These are phyloP conservation scores for Eucalyptus regnans DNA, from an alignment of 345 rosid species.

Conservation along the genomic window DNA sequence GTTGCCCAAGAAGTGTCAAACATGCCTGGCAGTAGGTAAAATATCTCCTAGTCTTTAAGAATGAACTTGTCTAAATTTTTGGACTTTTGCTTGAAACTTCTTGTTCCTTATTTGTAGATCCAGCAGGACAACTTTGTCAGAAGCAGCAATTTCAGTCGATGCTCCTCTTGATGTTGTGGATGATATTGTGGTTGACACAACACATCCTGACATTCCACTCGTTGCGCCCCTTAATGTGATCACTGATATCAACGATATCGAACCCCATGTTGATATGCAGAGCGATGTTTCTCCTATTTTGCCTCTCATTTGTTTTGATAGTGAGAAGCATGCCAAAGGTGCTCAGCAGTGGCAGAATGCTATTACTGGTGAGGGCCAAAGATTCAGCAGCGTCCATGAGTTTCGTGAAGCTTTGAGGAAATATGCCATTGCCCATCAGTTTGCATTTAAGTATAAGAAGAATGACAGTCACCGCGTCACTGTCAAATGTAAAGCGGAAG, in stretches of 20 bases:
- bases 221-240: slow-evolving; percentile 22
- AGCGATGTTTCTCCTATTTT: slow-evolving; percentile 40
- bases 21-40: slow-evolving; percentile 83
- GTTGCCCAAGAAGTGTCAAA: slow-evolving; percentile 50
- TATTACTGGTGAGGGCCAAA: slow-evolving; percentile 86
- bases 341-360: slow-evolving; percentile 91
- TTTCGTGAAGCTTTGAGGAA: slow-evolving; percentile 80
- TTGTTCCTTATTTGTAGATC: slow-evolving; percentile 34
- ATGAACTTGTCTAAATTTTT: neutral
- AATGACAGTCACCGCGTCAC: slow-evolving; percentile 94
- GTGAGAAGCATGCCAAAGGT: slow-evolving; percentile 54
- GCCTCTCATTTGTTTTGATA: slow-evolving; percentile 23
- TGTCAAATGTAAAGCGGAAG: slow-evolving; percentile 91
- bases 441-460: slow-evolving; percentile 86
- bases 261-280: slow-evolving; percentile 16
- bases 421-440: slow-evolving; percentile 91
- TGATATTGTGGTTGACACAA: slow-evolving; percentile 34
- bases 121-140: slow-evolving; percentile 84
- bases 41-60: neutral
- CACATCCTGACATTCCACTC: slow-evolving; percentile 20
- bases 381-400: slow-evolving; percentile 71
- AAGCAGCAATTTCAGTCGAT: slow-evolving; percentile 40
- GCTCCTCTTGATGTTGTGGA: slow-evolving; percentile 13
- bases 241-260: slow-evolving; percentile 30
- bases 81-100: neutral